These are phyloP conservation scores for Arthrobotrys iridis DNA, from an alignment of 2,329 filamentous ascomycete species.

Conservation along the genomic window DNA sequence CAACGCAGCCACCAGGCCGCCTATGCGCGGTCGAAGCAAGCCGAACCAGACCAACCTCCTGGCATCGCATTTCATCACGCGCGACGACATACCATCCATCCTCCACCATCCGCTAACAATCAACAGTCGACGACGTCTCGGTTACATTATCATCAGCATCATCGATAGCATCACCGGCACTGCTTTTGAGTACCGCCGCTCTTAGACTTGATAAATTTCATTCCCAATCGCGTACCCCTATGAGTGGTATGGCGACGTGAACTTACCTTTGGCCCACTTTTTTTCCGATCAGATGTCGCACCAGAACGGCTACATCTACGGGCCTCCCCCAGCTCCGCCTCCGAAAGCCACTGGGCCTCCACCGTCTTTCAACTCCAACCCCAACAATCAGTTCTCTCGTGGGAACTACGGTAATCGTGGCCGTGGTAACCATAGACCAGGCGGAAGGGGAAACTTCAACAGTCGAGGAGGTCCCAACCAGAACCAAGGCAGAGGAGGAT, in stretches of 20 bases:
- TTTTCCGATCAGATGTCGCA: slow-evolving; percentile 48
- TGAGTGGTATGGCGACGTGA: slow-evolving; percentile 46
- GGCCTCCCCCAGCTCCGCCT: slow-evolving; percentile 48
- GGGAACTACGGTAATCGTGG: slow-evolving; percentile 48
- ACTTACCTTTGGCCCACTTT: slow-evolving; percentile 11
- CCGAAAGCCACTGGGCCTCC: slow-evolving; percentile 46
- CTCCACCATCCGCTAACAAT: background rate
- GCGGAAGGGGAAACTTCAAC: slow-evolving; percentile 50
- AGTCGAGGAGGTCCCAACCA: slow-evolving; percentile 41
- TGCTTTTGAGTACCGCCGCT: background rate
- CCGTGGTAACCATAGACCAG: slow-evolving; percentile 36
- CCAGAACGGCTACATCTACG: slow-evolving; percentile 53
- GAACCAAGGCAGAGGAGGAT: slow-evolving; percentile 37
- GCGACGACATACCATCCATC: slow-evolving; percentile 24
- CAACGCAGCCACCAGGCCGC: slow-evolving; percentile 10
- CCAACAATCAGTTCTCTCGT: slow-evolving; percentile 50
- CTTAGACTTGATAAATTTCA: background rate
- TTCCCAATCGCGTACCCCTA: slow-evolving; percentile 1
- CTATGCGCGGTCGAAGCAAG: background rate
- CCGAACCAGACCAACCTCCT: slow-evolving; percentile 44
- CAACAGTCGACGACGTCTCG: slow-evolving; percentile 3
- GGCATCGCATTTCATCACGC: slow-evolving; percentile 49
- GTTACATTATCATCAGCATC: background rate
- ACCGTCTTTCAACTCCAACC: slow-evolving; percentile 36
- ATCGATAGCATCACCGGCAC: background rate